Evolutionary conservation across 768 basidiomycete genomes (phyloP), one percentile per base, ranked within the genome.

Genomic region (Sporobolomyces roseus): DNA sequence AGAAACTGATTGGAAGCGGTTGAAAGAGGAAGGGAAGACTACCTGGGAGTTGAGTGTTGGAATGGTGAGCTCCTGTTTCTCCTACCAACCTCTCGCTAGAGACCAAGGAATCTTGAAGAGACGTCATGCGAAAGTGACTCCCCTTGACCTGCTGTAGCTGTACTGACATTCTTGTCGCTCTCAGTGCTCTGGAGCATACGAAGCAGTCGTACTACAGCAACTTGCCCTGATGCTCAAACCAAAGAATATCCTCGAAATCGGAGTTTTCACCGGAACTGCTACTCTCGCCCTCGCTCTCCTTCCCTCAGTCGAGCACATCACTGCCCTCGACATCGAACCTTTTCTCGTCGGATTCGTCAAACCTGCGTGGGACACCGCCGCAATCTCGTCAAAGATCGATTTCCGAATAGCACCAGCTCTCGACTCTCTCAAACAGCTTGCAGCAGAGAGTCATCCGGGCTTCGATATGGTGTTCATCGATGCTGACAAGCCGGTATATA

Each of bases 281-380:
- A 69, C 68, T 1, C 67, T 73, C 54, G 80, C 80, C 30, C 75
- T 77, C 30, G 80, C 79, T 29, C 74, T 81, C 3, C 77, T 81
- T 43, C 78, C 79, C 0, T 78, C 79, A 68, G 79, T 81, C 61
- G 77, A 80, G 62, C 79, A 79, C 53, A 78, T 81, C 21, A 77
- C 78, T 30, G 78, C 80, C 21, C 79, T 81, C 68, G 78, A 78
- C 45, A 55, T 73, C 61, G 74, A 75, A 60, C 63, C 60, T 14
- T 67, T 55, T 61, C 65, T 70, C 6, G 46, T 50, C 16, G 50
- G 61, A 19, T 72, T 70, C 58, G 65, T 48, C 32, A 27, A 52
- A 45, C 74, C 72, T 25, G 71, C 25, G 36, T 75, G 72, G 66
- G 23, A 55, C 9, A 55, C 61, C 30, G 74, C 72, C 4, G 72